Percentiles rank a stretch among this genome's conserved stretches.
Conservation (phyloP, 768 basidiomycete species). For the Lentinula raphanica region DNA sequence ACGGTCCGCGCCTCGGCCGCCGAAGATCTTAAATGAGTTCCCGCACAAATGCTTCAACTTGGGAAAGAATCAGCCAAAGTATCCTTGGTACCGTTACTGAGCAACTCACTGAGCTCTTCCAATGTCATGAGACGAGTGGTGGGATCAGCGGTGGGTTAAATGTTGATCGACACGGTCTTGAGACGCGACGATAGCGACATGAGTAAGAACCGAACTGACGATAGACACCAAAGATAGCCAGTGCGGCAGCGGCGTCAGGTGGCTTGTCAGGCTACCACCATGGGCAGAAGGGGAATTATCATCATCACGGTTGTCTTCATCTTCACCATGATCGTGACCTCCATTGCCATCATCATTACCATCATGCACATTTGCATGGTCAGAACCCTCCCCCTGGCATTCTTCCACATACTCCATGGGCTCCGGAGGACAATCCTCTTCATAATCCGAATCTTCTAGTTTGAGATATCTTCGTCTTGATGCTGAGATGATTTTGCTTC, state of each 20-base stretch:
- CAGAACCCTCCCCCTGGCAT: conserved; percentile 47
- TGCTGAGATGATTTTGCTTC: conserved; percentile 58
- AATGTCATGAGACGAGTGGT: conserved; percentile 84
- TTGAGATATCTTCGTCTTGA: conserved; percentile 66
- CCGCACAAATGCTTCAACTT: conserved; percentile 84
- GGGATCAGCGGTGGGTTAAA: conserved; percentile 79
- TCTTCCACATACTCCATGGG: conserved; percentile 36
- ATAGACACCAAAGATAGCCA: conserved; percentile 84
- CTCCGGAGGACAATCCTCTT: conserved; percentile 37
- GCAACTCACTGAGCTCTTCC: conserved; percentile 90
- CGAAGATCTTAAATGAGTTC: conserved; percentile 90
- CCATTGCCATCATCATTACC: conserved; percentile 47
- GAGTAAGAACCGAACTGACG: conserved; percentile 89
- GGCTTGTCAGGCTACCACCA: conserved; percentile 36
- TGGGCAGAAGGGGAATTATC: conserved; percentile 29
- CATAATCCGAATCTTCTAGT: conserved; percentile 40
- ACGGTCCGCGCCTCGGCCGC: conserved; percentile 67
- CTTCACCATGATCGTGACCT: conserved; percentile 30
- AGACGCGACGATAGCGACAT: conserved; percentile 81
- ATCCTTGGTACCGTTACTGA: conserved; percentile 96
- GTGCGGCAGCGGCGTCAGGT: conserved; percentile 53
- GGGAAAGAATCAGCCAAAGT: conserved; percentile 95
- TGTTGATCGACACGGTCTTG: conserved; percentile 85
- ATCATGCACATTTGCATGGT: conserved; percentile 35
- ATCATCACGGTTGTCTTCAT: conserved; percentile 26